phyloP scores from a whole-genome alignment of 2,329 filamentous ascomycete genomes.

The Cladosporium cucumerinum region DNA sequence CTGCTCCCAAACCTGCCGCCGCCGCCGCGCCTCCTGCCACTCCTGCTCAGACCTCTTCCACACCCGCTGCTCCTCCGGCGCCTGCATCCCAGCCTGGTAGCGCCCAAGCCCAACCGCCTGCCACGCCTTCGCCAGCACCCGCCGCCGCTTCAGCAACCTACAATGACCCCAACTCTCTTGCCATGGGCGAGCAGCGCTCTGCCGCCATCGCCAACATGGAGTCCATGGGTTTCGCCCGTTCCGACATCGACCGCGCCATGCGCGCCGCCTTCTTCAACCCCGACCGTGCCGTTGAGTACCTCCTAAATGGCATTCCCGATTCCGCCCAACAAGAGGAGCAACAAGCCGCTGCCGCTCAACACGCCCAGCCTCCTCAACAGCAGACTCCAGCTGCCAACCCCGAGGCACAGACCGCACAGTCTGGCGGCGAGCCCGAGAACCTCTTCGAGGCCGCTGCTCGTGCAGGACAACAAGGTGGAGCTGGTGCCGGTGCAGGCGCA shows the following conservation, averaged over 20 bases:
- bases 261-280: slow-evolving; percentile 96
- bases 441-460: slow-evolving; percentile 70
- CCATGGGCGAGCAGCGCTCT: slow-evolving; percentile 78
- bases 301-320: slow-evolving; percentile 88
- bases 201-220: slow-evolving; percentile 90
- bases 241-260: slow-evolving; percentile 89
- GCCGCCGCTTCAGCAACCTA: slow-evolving; percentile 46
- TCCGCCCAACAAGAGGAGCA: slow-evolving; percentile 70
- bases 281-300: slow-evolving; percentile 93
- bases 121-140: slow-evolving; percentile 49
- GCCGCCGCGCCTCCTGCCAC: slow-evolving; percentile 57
- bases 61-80: slow-evolving; percentile 38
- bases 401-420: slow-evolving; percentile 60
- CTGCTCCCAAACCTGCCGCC: slow-evolving; percentile 48
- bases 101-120: slow-evolving; percentile 49
- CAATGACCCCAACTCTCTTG: slow-evolving; percentile 75
- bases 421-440: slow-evolving; percentile 69
- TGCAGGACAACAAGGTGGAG: slow-evolving; percentile 41
- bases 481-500: slow-evolving; percentile 42
- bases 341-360: slow-evolving; percentile 33
- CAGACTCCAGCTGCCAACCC: slow-evolving; percentile 38
- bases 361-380: slow-evolving; percentile 37
- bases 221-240: slow-evolving; percentile 89
- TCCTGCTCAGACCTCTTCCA: slow-evolving; percentile 43
- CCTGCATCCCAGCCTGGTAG: slow-evolving; percentile 60